A percentile compares a stretch with the other conserved stretches of the same genome.
These are phyloP conservation scores for Yamadazyma philogaea DNA, from an alignment of 805 yeast genomes.

Conservation along the genomic window DNA sequence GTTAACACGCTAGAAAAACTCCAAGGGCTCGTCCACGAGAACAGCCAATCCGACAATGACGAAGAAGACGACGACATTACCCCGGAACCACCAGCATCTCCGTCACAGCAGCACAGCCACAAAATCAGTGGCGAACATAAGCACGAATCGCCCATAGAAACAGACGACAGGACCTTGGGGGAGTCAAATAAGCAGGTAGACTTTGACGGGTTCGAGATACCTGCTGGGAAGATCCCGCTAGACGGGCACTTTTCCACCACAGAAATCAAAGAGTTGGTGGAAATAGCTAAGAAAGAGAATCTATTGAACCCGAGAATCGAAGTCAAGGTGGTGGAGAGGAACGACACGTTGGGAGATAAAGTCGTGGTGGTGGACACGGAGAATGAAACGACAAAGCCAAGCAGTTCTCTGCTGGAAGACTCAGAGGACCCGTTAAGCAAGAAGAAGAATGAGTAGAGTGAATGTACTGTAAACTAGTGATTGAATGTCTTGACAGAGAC, in stretches of 20 bases:
- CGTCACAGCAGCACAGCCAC: conserved; percentile 7
- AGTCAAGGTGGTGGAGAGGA: conserved; percentile 22
- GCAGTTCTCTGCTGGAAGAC: background rate
- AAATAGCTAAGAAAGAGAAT: conserved; percentile 30
- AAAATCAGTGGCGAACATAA: background rate
- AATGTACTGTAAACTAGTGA: no score
- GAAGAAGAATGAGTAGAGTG: conserved; percentile 4
- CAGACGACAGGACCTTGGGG: conserved; percentile 1
- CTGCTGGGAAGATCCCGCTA: conserved; percentile 36
- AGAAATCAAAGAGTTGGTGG: conserved; percentile 30
- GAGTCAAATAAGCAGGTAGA: conserved; percentile 16
- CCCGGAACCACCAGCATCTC: conserved; percentile 7
- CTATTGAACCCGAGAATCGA: conserved; percentile 23
- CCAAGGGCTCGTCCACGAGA: conserved; percentile 22
- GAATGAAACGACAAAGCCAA: conserved; percentile 3
- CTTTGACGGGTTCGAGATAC: conserved; percentile 35
- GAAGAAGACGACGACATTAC: background rate
- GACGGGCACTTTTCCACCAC: conserved; percentile 40
- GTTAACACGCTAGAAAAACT: conserved; percentile 24
- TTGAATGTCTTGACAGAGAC: no score
- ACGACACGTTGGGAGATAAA: conserved; percentile 28
- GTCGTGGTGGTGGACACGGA: conserved; percentile 22
- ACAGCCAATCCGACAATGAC: conserved; percentile 3
- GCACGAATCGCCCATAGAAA: conserved; percentile 1
- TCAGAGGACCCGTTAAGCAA: background rate